phyloP scores from a whole-genome alignment of 1,284 basidiomycete genomes.

The Rhodotorula sp. region DNA sequence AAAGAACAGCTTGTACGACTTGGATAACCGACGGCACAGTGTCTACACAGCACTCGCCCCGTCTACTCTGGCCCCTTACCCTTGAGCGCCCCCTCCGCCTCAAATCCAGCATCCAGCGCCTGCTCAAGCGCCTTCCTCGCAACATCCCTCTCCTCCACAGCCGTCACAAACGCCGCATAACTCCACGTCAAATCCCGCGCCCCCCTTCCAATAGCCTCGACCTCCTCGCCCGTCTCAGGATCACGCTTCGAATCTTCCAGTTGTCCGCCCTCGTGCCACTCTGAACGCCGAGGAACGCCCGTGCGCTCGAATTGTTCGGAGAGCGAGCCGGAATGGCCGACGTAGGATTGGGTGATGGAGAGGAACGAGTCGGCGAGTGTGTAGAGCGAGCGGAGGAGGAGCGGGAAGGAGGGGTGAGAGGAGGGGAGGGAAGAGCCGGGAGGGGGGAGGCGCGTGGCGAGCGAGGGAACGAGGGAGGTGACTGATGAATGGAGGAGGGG shows the following conservation, averaged over 20 bases:
- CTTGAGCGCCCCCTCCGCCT: neutral
- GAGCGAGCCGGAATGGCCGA: constrained; percentile 11
- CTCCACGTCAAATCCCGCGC: constrained; percentile 52
- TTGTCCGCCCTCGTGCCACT: constrained; percentile 14
- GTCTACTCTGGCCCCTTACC: neutral
- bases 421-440: constrained; percentile 1
- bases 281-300: neutral
- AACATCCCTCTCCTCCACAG: constrained; percentile 1
- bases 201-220: constrained; percentile 39
- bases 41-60: neutral
- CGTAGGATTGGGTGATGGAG: constrained; percentile 19
- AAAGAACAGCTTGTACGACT: too few relatives aligned
- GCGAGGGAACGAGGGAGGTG: constrained; percentile 10
- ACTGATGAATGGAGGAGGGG: constrained; percentile 18
- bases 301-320: constrained; percentile 21
- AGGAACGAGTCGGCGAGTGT: constrained; percentile 22
- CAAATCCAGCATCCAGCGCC: neutral
- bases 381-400: constrained; percentile 7
- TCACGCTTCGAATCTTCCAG: constrained; percentile 23
- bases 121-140: neutral
- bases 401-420: neutral
- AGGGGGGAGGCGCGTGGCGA: constrained; percentile 1
- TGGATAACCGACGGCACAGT: too few relatives aligned
- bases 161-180: constrained; percentile 47
- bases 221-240: neutral